phyloP scores from a whole-genome alignment of 495 filamentous ascomycete species.

The Daldinia bambusicola region DNA sequence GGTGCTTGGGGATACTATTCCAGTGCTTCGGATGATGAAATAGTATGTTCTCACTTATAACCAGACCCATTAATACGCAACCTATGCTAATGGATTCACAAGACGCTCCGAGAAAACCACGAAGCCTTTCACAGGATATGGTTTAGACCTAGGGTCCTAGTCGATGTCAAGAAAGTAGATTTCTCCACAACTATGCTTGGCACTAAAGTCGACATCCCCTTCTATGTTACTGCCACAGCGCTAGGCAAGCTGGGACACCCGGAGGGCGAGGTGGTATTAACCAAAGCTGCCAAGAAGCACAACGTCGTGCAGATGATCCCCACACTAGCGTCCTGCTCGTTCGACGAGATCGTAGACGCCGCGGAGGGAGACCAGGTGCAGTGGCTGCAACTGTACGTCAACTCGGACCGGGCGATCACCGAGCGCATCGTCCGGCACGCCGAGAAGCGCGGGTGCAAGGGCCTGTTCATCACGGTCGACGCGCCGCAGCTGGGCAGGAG shows the following conservation, averaged over 20 bases:
- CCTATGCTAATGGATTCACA: constrained; percentile 5
- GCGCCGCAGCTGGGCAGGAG: constrained; percentile 93
- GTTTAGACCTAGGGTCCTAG: constrained; percentile 88
- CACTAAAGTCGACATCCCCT: constrained; percentile 80
- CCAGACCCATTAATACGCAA: neutral
- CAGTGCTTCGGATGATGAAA: constrained; percentile 95
- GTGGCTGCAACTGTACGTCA: constrained; percentile 98
- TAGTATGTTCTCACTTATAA: constrained; percentile 66
- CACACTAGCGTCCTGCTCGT: constrained; percentile 95
- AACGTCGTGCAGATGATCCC: constrained; percentile 97
- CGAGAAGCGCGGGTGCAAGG: constrained; percentile 91
- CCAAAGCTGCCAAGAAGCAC: constrained; percentile 82
- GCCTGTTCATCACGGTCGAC: constrained; percentile 97
- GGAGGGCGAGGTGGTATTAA: constrained; percentile 92
- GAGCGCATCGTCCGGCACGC: constrained; percentile 90
- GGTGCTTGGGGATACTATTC: constrained; percentile 97
- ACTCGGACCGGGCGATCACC: constrained; percentile 93
- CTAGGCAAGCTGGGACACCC: constrained; percentile 90
- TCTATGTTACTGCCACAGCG: constrained; percentile 93
- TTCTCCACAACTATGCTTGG: constrained; percentile 91
- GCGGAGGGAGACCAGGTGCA: constrained; percentile 82
- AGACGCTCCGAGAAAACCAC: constrained; percentile 98
- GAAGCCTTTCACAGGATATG: constrained; percentile 96
- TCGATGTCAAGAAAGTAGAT: constrained; percentile 88
- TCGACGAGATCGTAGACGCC: constrained; percentile 96